A percentile compares a stretch with the other conserved stretches of the same genome.
phyloP scores from a whole-genome alignment of 495 filamentous ascomycete genomes.

The Xylaria intraflava region DNA sequence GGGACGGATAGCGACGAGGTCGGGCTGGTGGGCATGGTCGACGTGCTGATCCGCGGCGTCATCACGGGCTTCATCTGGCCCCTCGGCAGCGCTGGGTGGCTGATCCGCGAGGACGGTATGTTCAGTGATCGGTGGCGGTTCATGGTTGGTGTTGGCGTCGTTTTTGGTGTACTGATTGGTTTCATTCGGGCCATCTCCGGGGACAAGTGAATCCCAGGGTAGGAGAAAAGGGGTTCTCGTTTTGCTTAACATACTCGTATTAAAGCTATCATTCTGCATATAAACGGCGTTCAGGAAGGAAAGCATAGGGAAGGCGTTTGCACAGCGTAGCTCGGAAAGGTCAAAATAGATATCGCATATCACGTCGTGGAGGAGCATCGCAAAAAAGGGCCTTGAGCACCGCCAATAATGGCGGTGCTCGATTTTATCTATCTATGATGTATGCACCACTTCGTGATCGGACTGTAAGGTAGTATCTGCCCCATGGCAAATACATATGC shows the following conservation, averaged over 20 bases:
- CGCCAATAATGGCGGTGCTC: constrained; percentile 22
- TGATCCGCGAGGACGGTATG: constrained; percentile 80
- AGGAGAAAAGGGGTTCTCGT: not conserved
- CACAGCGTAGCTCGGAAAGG: not conserved
- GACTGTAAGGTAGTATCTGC: not conserved
- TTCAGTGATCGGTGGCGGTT: constrained; percentile 77
- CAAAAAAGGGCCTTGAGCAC: constrained; percentile 18
- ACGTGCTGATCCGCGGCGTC: constrained; percentile 83
- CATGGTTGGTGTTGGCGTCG: constrained; percentile 73
- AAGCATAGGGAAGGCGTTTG: constrained; percentile 17
- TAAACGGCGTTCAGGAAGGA: constrained; percentile 10
- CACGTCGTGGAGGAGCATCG: constrained; percentile 4
- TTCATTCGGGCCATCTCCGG: constrained; percentile 35
- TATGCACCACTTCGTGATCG: not conserved
- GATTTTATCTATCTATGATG: constrained; percentile 24
- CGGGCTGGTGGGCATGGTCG: constrained; percentile 42
- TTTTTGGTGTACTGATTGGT: constrained; percentile 43
- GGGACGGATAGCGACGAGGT: constrained; percentile 47
- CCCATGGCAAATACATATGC: no score
- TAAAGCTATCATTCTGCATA: constrained; percentile 13
- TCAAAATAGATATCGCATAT: not conserved
- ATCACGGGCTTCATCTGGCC: constrained; percentile 94
- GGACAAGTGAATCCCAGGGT: constrained; percentile 13
- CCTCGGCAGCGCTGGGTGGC: constrained; percentile 74
- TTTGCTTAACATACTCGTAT: not conserved